Evolutionary conservation across 352 stramenopile species (phyloP), one percentile per base, ranked within the genome.

Genomic region (Globisporangium lucens): DNA sequence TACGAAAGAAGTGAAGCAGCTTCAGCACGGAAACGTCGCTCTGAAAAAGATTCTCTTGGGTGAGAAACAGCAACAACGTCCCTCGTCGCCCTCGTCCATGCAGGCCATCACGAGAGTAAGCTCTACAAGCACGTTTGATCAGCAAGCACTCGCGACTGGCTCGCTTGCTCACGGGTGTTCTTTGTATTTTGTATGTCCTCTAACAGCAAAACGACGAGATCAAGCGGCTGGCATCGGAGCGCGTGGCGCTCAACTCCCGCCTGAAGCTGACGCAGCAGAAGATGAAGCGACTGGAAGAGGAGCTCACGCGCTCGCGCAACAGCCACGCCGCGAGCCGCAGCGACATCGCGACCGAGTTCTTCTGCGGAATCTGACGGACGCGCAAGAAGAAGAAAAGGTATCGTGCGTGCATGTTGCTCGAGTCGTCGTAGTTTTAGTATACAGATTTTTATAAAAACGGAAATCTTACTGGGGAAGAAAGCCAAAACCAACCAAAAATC

Each of bases 261-360:
- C 63, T 91, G 30, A 74, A 83, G 17, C 72, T 76, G 59, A 73
- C 77, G 53, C 80, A 91, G 61, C 69, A 87, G 56, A 83, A 87
- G 70, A 74, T 85, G 60, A 66, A 71, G 35, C 76, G 75, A 7
- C 73, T 91, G 43, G 85, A 93, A 67, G 69, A 79, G 55, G 82
- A 93, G 61, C 66, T 93, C 13, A 78, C 71, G 9, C 79, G 82
- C 6, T 77, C 78, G 35, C 79, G 74, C 55, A 73, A 71, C 17
- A 78, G 71, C 63, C 79, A 85, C 10, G 80, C 76, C 43, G 72
- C 81, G 36, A 71, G 73, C 52, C 77, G 79, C 38, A 86, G 63
- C 43, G 43, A 51, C 69, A 75, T 89, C 56, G 73, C 80, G 7
- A 83, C 79, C 55, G 82, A 89, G 60, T 89, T 92, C 71, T 86